Conservation (phyloP, 768 basidiomycete genomes). For the Tephrocybe sp. region DNA sequence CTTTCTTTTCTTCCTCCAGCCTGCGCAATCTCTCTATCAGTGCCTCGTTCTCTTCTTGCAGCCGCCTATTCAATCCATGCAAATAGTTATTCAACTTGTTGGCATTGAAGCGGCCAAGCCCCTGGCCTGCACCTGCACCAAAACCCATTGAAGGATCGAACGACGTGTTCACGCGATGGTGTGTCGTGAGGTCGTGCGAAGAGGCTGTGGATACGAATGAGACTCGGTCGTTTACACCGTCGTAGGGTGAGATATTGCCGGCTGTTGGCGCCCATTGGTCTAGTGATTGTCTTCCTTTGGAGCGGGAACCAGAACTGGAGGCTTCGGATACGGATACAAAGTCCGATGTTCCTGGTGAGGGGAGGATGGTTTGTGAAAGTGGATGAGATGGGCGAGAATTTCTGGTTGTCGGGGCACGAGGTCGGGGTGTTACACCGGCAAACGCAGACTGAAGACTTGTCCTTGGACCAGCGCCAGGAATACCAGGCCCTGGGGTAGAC, state of each 20-base stretch:
- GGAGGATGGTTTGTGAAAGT: constrained; percentile 52
- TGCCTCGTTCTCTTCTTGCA: constrained; percentile 84
- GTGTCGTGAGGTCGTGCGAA: constrained; percentile 84
- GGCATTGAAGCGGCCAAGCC: constrained; percentile 80
- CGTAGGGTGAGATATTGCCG: constrained; percentile 40
- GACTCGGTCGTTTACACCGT: constrained; percentile 51
- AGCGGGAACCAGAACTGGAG: constrained; percentile 19
- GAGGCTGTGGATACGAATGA: constrained; percentile 84
- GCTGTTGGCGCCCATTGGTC: constrained; percentile 29
- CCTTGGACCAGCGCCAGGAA: constrained; percentile 26
- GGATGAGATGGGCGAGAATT: constrained; percentile 57
- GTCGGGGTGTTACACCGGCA: constrained; percentile 64
- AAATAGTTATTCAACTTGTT: constrained; percentile 84
- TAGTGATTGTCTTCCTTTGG: constrained; percentile 19
- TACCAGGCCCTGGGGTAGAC: constrained; percentile 35
- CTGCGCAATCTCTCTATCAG: constrained; percentile 55
- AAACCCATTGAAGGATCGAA: constrained; percentile 84
- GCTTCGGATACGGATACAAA: constrained; percentile 31
- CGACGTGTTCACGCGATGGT: constrained; percentile 81
- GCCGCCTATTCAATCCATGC: constrained; percentile 77
- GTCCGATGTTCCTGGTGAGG: constrained; percentile 39
- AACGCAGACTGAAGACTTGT: constrained; percentile 51
- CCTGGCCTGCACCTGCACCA: constrained; percentile 61
- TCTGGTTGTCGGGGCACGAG: constrained; percentile 35
- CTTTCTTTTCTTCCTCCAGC: constrained; percentile 51